Percentiles rank a stretch among this genome's conserved stretches.
phyloP scores from a whole-genome alignment of 1,139 yeast genomes.

The Yamadazyma membranifaciens region DNA sequence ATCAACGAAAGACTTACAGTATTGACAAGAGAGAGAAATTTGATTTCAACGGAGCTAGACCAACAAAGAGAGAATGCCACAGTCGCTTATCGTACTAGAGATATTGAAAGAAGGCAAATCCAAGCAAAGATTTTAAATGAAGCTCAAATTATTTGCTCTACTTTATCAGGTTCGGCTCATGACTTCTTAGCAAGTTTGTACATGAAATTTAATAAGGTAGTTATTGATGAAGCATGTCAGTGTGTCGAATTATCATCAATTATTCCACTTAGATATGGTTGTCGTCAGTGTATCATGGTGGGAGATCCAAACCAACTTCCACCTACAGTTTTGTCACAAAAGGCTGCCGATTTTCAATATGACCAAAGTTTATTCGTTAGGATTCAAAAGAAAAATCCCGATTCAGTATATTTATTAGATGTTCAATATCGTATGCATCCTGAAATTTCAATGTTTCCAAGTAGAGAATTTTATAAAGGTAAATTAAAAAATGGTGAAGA shows the following conservation, averaged over 20 bases:
- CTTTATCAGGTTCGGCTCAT: conserved; percentile 94
- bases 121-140: conserved; percentile 70
- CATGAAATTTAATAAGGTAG: conserved; percentile 84
- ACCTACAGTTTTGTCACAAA: conserved; percentile 94
- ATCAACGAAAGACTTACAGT: conserved; percentile 52
- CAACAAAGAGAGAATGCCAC: conserved; percentile 73
- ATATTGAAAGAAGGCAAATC: conserved; percentile 69
- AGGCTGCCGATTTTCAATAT: conserved; percentile 75
- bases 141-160: conserved; percentile 90
- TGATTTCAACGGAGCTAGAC: conserved; percentile 71
- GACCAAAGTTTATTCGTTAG: conserved; percentile 94
- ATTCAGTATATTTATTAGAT: conserved; percentile 70
- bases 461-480: conserved; percentile 74
- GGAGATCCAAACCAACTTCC: conserved; percentile 99
- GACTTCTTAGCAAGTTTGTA: conserved; percentile 75
- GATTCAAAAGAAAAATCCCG: conserved; percentile 70
- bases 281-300: conserved; percentile 90
- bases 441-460: conserved; percentile 81
- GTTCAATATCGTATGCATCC: conserved; percentile 99
- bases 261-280: conserved; percentile 91
- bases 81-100: conserved; percentile 70
- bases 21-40: conserved; percentile 60
- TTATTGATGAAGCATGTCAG: conserved; percentile 98
- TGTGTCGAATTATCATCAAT: conserved; percentile 91
- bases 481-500: conserved; percentile 72